Conservation (phyloP, 1,284 basidiomycete species). For the Mycosarcoma mackinlayi region DNA sequence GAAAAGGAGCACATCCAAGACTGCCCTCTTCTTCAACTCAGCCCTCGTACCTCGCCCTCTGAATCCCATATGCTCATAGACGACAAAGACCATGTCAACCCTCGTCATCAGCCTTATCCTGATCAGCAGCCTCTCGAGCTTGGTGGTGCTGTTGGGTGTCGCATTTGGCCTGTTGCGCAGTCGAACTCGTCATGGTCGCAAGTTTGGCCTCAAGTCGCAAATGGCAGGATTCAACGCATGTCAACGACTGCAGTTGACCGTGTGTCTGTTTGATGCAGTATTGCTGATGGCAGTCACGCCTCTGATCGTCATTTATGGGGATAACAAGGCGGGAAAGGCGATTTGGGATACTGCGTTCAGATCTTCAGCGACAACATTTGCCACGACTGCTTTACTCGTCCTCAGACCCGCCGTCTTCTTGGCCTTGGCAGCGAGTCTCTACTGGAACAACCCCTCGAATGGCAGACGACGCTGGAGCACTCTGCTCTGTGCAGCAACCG, state of each 20-base stretch:
- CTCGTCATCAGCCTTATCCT: slow-evolving; percentile 1
- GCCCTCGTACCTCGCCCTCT: slow-evolving; percentile 1
- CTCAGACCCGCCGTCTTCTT: not conserved
- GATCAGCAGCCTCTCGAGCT: slow-evolving; percentile 4
- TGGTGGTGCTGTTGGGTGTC: not conserved
- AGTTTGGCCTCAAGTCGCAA: too few relatives aligned
- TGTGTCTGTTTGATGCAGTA: slow-evolving; percentile 6
- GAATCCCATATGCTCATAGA: too few relatives aligned
- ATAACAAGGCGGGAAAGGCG: not conserved
- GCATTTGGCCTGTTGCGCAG: not conserved
- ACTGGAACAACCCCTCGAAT: not conserved
- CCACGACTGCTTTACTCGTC: not conserved
- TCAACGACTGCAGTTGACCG: slow-evolving; percentile 3
- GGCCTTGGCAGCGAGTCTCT: not conserved
- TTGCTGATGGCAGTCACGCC: slow-evolving; percentile 12
- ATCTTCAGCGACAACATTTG: slow-evolving; percentile 3
- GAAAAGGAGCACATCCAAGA: too few relatives aligned
- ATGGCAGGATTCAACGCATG: not conserved
- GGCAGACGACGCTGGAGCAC: not conserved
- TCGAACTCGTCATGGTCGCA: not conserved
- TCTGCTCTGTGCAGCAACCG: not conserved
- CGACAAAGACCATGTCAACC: slow-evolving; percentile 4
- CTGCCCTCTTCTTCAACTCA: not conserved
- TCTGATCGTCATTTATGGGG: slow-evolving; percentile 7
- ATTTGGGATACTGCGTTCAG: slow-evolving; percentile 15